These are phyloP conservation scores for Saksenaea vasiformis DNA, from an alignment of 371 early-diverging fungal genomes.

Conservation along the genomic window DNA sequence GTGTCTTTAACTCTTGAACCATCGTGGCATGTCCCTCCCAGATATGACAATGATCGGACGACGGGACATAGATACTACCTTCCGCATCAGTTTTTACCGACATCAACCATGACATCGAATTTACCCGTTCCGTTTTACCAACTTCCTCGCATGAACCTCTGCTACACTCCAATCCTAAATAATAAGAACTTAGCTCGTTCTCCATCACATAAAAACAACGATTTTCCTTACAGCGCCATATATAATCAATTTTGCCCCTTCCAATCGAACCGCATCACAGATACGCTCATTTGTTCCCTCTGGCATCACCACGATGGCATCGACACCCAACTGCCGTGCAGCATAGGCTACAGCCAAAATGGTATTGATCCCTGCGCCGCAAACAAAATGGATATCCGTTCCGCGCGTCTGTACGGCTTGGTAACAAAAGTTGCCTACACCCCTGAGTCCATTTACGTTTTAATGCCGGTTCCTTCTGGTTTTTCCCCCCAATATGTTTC, in stretches of 20 bases:
- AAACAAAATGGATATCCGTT: conserved; percentile 55
- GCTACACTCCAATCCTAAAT: conserved; percentile 56
- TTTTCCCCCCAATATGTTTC: too few relatives aligned
- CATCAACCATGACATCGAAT: conserved; percentile 3
- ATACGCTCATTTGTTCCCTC: conserved; percentile 49
- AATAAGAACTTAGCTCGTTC: too few relatives aligned
- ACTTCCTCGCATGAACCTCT: conserved; percentile 51
- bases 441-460: conserved; percentile 35
- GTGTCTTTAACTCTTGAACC: conserved; percentile 63
- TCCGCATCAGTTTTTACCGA: conserved; percentile 6
- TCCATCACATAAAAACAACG: too few relatives aligned
- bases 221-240: conserved; percentile 45
- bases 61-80: conserved; percentile 62
- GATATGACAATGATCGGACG: conserved; percentile 61
- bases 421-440: conserved; percentile 66
- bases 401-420: conserved; percentile 55
- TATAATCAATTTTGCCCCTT: conserved; percentile 62
- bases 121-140: conserved; percentile 57
- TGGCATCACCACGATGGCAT: conserved; percentile 65
- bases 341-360: conserved; percentile 73
- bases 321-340: conserved; percentile 61
- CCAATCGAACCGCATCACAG: conserved; percentile 57
- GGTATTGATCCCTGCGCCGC: conserved; percentile 71
- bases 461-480: not conserved
- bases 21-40: conserved; percentile 69